A percentile compares a stretch with the other conserved stretches of the same genome.
Evolutionary conservation across 441 rosid species (phyloP).

Genomic region (Corymbia calophylla): DNA sequence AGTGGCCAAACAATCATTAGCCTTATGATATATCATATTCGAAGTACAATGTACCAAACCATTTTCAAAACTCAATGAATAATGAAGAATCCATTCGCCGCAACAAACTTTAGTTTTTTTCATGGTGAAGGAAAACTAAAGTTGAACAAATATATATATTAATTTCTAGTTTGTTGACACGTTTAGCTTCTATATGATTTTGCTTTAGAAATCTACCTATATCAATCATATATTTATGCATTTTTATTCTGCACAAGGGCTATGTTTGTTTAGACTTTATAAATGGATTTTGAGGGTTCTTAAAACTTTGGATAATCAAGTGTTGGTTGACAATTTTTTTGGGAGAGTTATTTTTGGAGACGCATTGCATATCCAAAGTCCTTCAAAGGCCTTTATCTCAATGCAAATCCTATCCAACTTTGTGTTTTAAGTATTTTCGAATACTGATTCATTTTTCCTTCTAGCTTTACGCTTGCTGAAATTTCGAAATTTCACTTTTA

Average conservation of each 20-base stretch:
- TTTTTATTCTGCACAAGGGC: neutral
- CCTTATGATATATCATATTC: neutral
- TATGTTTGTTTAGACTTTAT: neutral
- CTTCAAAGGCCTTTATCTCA: neutral
- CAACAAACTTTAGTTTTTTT: neutral
- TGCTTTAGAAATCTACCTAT: neutral
- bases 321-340: neutral
- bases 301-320: neutral
- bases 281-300: neutral
- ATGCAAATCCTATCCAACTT: neutral
- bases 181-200: neutral
- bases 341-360: neutral
- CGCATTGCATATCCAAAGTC: too few relatives aligned
- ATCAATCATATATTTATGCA: neutral
- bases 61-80: neutral
- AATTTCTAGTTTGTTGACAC: too few relatives aligned
- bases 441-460: too few relatives aligned
- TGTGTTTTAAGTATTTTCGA: neutral
- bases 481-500: too few relatives aligned
- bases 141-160: too few relatives aligned
- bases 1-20: neutral
- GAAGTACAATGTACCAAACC: neutral
- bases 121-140: neutral
- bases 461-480: neutral
- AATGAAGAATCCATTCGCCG: neutral